phyloP scores from a whole-genome alignment of 1,284 basidiomycete genomes.

The Malassezia restricta region DNA sequence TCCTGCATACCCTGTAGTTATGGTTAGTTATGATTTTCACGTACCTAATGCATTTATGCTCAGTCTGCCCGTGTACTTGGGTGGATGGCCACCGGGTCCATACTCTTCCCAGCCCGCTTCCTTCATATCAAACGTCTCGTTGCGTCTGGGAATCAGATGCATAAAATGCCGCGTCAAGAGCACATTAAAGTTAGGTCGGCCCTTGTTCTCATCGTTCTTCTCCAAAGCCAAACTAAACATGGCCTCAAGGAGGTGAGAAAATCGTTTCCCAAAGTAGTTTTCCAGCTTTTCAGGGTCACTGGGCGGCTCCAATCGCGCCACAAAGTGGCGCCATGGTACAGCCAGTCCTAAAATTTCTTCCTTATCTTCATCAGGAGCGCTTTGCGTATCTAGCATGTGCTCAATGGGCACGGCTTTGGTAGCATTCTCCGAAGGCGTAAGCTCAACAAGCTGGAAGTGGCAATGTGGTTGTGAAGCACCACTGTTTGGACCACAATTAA shows the following conservation, averaged over 20 bases:
- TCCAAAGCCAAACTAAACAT: constrained; percentile 21
- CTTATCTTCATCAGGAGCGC: neutral
- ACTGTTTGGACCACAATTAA: constrained; percentile 36
- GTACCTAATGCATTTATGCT: constrained; percentile 31
- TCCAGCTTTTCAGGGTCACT: constrained; percentile 13
- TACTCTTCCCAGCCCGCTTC: constrained; percentile 12
- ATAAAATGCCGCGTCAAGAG: constrained; percentile 35
- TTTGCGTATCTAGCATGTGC: constrained; percentile 19
- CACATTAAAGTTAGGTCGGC: constrained; percentile 33
- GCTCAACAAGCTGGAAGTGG: constrained; percentile 39
- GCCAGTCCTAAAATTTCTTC: constrained; percentile 31
- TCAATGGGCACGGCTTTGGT: constrained; percentile 29
- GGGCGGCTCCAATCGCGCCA: constrained; percentile 23
- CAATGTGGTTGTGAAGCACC: constrained; percentile 40
- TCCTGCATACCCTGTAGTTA: constrained; percentile 25
- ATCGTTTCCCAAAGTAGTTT: constrained; percentile 28
- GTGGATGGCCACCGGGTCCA: neutral
- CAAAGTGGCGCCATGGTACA: constrained; percentile 43
- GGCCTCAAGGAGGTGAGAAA: constrained; percentile 32
- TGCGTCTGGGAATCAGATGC: constrained; percentile 35
- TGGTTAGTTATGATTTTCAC: neutral
- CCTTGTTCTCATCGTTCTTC: neutral
- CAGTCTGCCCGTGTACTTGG: constrained; percentile 17
- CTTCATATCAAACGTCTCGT: constrained; percentile 23
- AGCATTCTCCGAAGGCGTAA: constrained; percentile 16